phyloP scores from a whole-genome alignment of 2,329 filamentous ascomycete genomes.

The Sporothrix curviconia region DNA sequence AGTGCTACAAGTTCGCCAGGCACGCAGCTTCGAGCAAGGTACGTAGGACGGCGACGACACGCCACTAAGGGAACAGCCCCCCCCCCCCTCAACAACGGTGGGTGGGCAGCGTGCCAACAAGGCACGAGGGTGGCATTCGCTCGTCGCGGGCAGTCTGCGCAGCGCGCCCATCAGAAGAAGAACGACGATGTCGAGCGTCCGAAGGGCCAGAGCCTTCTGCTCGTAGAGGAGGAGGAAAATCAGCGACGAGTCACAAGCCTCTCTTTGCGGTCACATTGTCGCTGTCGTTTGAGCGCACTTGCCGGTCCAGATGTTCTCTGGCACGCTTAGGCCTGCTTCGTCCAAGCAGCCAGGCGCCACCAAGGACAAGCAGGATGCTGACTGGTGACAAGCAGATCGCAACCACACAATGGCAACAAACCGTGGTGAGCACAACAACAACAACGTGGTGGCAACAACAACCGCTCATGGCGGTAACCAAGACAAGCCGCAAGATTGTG shows the following conservation, averaged over 20 bases:
- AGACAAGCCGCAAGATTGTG: constrained; percentile 98
- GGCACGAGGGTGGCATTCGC: constrained; percentile 78
- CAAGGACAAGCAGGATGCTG: constrained; percentile 98
- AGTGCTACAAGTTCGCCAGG: too few relatives aligned
- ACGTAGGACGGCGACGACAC: constrained; percentile 68
- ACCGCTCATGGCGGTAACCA: constrained; percentile 80
- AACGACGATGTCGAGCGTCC: constrained; percentile 98
- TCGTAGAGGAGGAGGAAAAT: constrained; percentile 99
- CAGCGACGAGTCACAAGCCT: constrained; percentile 94
- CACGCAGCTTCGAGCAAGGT: too few relatives aligned
- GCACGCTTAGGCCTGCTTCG: constrained; percentile 87
- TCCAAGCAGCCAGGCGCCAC: constrained; percentile 96
- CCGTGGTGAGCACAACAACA: too few relatives aligned
- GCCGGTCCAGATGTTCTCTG: constrained; percentile 98
- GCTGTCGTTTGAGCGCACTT: constrained; percentile 96
- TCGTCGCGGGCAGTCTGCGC: constrained; percentile 89
- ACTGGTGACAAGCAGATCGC: constrained; percentile 60
- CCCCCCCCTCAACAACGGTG: constrained; percentile 38
- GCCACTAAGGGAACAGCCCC: constrained; percentile 45
- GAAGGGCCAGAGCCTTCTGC: constrained; percentile 92
- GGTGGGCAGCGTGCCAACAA: constrained; percentile 55
- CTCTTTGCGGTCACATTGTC: constrained; percentile 96
- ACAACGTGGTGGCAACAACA: constrained; percentile 70
- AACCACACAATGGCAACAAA: too few relatives aligned
- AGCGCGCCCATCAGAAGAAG: constrained; percentile 98